These are phyloP conservation scores for Rosa multiflora DNA, from an alignment of 306 rosid species.

Conservation along the genomic window DNA sequence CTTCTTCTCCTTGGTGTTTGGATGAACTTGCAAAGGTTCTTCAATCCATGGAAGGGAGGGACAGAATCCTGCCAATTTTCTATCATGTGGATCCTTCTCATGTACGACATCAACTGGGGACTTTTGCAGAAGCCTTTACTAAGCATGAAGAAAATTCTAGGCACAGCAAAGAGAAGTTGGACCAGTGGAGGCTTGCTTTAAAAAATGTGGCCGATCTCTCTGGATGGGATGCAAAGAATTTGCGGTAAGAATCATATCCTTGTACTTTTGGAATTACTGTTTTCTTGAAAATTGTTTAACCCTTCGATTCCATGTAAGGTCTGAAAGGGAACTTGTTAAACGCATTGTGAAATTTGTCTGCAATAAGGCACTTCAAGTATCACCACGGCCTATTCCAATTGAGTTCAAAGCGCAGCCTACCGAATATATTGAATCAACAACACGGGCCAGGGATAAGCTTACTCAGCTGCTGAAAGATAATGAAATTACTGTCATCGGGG, in stretches of 20 bases:
- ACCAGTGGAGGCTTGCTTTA: neutral
- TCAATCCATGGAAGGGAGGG: conserved; percentile 1
- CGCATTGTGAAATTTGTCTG: neutral
- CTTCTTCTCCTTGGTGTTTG: neutral
- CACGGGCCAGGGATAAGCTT: neutral
- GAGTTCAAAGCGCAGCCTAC: neutral
- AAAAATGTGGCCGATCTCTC: neutral
- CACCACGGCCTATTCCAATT: neutral
- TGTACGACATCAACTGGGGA: neutral
- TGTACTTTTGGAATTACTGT: neutral
- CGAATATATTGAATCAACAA: neutral
- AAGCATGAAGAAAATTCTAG: neutral
- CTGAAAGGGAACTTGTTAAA: neutral
- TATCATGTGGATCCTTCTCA: neutral
- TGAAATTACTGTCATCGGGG: neutral
- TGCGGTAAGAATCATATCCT: neutral
- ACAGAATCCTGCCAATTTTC: neutral
- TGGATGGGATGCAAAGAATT: neutral
- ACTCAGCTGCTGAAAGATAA: neutral
- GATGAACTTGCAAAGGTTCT: neutral
- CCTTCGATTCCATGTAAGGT: neutral
- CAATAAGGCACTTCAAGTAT: neutral
- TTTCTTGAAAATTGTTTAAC: neutral
- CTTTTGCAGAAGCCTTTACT: neutral
- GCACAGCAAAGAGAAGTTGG: neutral